Evolutionary conservation across 148 eudicot species (phyloP), one percentile per base, ranked within the genome.

Genomic region (Spergularia marina): DNA sequence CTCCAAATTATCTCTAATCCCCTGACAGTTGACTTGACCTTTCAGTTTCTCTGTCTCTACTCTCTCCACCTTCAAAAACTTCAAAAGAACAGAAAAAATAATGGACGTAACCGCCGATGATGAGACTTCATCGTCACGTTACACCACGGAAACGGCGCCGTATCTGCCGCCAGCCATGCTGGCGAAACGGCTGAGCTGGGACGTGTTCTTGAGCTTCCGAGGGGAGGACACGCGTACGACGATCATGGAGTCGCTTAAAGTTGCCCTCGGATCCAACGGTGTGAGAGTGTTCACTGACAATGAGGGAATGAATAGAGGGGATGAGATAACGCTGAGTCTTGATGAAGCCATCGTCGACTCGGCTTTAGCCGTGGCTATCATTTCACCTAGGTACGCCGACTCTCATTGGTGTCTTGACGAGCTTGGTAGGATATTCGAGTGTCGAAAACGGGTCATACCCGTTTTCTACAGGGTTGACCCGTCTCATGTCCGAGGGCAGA

Each of bases 391-490:
- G 4, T 87, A 87, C 15, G 92, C 87, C 10, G 80, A 82, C 6
- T 89, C 92, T 0, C 65, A 74, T 17, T 80, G 88, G 82, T 88
- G 91, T 54, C 80, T 88, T 2, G 72, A 86, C 18, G 89, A 86
- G 58, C 85, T 88, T 2, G 79, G 81, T 15, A 70, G 53, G n/a
- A 69, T 85, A 51, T 78, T 78, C 44, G 72, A 85, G 40, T 64
- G 81, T 9, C 56, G 67, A 4, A 75, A 81, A 71, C 83, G 84
- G 44, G 75, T 88, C 59, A 49, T 86, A 9, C 91, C 91, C 1
- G 89, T 88, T 17, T 88, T 88, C 75, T 84, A 77, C 59, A 9
- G 12, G 30, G 86, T 88, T n/a, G 60, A 84, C 54, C 89, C 91
- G 40, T 84, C 89, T 25, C 53, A 86, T 49, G 85, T 88, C 0